Evolutionary conservation across 768 basidiomycete species (phyloP), one percentile per base, ranked within the genome.

Genomic region (Tylopilus vinaceipallidus): DNA sequence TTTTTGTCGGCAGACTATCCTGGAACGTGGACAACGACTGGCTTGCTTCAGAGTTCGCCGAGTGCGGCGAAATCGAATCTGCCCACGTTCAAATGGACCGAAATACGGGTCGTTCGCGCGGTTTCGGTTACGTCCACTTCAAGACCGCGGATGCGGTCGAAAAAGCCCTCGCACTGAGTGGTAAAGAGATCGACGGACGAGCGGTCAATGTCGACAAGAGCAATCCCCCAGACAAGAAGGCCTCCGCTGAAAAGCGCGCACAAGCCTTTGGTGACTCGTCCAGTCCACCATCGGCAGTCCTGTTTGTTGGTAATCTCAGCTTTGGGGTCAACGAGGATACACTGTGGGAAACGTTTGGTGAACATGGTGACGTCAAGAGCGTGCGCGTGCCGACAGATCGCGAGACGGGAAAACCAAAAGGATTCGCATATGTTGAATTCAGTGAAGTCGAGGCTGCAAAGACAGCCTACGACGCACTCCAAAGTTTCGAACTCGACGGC

Each of bases 1-100:
- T 98, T 59, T 98, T 95, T 63, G 92, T 99, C 57, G 95, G 95
- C 47, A 80, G 81, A 50, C 79, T 99, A 38, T 95, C 92, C 12
- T 99, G 95, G 95, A 91, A 89, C 67, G 88, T 98, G 54, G 95
- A 98, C 75, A 88, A 91, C 66, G 95, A 98, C 70, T 90, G 92
- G 78, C 84, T 98, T 54, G 82, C 86, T 42, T 79, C 85, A 67
- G 95, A 98, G 69, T 98, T 99, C 57, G 83, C 86, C 27, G 75
- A 78, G 46, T 94, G 85, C 60, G 97, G 97, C 43, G 90, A 95
- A 72, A 82, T 99, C 60, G 80, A 83, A 53, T 83, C 83, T n/a
- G 93, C 91, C 6, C 84, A 80, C n/a, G 92, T 98, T 52, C 86
- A 87, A 67, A 82, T 81, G 72, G 90, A 92, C 58, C 86, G 88